A percentile compares a stretch with the other conserved stretches of the same genome.
phyloP scores from a whole-genome alignment of 1,284 basidiomycete genomes.

The Pascua sp. region DNA sequence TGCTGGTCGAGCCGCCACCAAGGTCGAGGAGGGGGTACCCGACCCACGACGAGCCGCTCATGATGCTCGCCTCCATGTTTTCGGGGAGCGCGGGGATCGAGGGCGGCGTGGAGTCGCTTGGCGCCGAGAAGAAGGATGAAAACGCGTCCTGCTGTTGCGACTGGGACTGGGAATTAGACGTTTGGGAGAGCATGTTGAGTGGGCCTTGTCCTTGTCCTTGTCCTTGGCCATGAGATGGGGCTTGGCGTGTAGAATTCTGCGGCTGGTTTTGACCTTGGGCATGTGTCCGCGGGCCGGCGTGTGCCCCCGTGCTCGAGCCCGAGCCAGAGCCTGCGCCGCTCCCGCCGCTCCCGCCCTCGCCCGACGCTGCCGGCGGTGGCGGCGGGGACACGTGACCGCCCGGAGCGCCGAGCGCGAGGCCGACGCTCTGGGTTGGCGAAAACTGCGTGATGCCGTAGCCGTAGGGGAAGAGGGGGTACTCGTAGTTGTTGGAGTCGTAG shows the following conservation, averaged over 20 bases:
- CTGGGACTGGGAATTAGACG: no score
- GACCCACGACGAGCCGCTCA: slow-evolving; percentile 2
- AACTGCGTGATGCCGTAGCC: background rate
- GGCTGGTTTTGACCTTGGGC: background rate
- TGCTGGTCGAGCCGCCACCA: background rate
- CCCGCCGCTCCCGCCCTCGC: no score
- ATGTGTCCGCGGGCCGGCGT: background rate
- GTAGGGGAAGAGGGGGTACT: slow-evolving; percentile 5
- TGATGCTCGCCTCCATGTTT: slow-evolving; percentile 10
- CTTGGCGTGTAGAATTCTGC: background rate
- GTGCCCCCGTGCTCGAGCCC: no score
- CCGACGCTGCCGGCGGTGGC: no score
- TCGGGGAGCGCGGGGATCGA: slow-evolving; percentile 9
- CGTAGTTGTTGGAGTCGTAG: background rate
- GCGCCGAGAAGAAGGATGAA: background rate
- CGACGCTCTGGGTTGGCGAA: no score
- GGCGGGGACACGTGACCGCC: no score
- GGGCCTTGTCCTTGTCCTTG: background rate
- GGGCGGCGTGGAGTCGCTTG: background rate
- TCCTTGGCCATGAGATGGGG: background rate
- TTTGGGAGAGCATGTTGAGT: background rate
- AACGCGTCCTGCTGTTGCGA: background rate
- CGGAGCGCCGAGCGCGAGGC: no score
- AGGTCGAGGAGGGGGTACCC: background rate
- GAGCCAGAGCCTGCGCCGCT: no score